Conservation (phyloP, 176 grass and related monocot species). For the Aegilops bicornis region DNA sequence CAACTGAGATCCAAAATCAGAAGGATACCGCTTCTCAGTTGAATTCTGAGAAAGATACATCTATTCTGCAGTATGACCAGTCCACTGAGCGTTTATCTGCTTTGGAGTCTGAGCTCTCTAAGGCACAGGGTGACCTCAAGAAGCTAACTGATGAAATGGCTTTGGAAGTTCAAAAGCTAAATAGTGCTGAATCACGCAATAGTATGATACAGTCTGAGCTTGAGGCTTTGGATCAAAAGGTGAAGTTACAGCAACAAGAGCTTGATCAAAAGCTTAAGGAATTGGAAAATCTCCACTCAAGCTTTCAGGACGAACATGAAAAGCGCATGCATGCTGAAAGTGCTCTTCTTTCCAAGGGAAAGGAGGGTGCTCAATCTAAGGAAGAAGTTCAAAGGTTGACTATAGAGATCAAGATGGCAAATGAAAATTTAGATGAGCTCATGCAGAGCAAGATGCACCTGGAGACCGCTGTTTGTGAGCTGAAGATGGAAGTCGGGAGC, state of each 20-base stretch:
- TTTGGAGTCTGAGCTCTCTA: constrained; percentile 63
- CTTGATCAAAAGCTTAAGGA: constrained; percentile 61
- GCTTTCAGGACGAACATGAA: constrained; percentile 52
- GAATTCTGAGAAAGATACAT: constrained; percentile 56
- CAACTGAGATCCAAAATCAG: constrained; percentile 55
- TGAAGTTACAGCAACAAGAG: constrained; percentile 64
- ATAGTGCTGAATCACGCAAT: constrained; percentile 63
- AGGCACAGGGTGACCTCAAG: constrained; percentile 58
- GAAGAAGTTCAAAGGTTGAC: constrained; percentile 50
- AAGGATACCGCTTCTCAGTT: constrained; percentile 49
- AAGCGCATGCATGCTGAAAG: constrained; percentile 54
- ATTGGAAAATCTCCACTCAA: constrained; percentile 48
- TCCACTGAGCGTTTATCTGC: constrained; percentile 52
- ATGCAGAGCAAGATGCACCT: constrained; percentile 50
- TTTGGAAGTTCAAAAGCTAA: constrained; percentile 58
- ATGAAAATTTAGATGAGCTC: constrained; percentile 46
- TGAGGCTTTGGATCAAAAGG: constrained; percentile 58
- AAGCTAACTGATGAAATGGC: constrained; percentile 73
- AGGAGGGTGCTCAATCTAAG: constrained; percentile 48
- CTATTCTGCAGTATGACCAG: constrained; percentile 50
- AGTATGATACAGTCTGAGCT: constrained; percentile 52
- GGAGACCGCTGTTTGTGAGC: constrained; percentile 56
- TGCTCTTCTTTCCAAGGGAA: constrained; percentile 45
- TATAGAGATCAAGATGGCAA: constrained; percentile 47
- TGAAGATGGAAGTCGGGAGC: constrained; percentile 57